Conservation (phyloP, 768 basidiomycete genomes). For the Gymnopilus dilepis region DNA sequence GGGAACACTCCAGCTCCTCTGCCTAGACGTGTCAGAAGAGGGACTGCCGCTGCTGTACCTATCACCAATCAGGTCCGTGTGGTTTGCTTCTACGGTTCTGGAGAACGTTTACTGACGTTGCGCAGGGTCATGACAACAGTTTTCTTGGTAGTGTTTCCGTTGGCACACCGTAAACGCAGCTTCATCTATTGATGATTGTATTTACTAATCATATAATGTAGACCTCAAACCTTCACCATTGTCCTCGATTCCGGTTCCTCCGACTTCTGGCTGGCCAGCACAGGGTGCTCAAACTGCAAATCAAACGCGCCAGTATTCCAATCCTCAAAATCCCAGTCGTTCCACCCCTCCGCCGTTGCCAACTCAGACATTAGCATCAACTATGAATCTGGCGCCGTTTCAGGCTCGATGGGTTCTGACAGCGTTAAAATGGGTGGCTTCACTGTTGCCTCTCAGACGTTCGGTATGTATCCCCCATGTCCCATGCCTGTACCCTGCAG, state of each 20-base stretch:
- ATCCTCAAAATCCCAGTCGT: conserved; percentile 31
- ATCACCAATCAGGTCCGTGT: conserved; percentile 57
- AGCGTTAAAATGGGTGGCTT: conserved; percentile 72
- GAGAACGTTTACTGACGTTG: not conserved
- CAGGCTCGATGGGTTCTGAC: conserved; percentile 60
- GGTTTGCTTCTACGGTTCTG: not conserved
- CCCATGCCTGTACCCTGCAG: not conserved
- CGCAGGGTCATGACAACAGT: conserved; percentile 56
- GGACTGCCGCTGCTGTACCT: conserved; percentile 38
- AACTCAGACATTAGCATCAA: conserved; percentile 39
- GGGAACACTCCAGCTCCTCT: conserved; percentile 12
- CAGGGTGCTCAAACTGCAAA: conserved; percentile 50
- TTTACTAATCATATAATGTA: conserved; percentile 26
- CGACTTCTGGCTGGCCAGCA: conserved; percentile 88
- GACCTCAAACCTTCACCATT: conserved; percentile 73
- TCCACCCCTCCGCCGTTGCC: conserved; percentile 11
- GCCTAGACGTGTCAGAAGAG: conserved; percentile 37
- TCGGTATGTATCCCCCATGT: conserved; percentile 45
- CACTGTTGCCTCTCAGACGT: conserved; percentile 54
- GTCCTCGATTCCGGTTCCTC: conserved; percentile 92
- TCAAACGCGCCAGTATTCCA: conserved; percentile 46
- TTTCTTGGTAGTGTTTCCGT: conserved; percentile 62
- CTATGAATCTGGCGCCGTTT: conserved; percentile 76
- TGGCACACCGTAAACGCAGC: conserved; percentile 62
- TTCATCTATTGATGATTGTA: too few species aligned